Base-by-base conservation (phyloP, 345 rosid genomes). In the Brassica carinata region DNA sequence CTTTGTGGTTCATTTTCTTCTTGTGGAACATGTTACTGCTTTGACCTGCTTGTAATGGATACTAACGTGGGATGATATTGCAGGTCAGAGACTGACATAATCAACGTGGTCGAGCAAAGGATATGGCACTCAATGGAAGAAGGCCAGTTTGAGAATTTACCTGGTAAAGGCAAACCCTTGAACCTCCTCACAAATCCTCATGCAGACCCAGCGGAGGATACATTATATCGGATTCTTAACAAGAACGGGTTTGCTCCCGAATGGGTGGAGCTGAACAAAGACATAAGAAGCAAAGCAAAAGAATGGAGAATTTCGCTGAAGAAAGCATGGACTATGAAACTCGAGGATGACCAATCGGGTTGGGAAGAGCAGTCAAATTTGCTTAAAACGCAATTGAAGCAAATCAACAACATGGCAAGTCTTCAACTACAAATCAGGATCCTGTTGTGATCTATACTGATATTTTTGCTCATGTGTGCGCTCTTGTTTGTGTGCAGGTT, bases 41-140 rank as follows among this genome's bases (percentile, higher is more conserved):
- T 4, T 45, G 29, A 13, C 13, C 3, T 59, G 63, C 5, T 71
- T 53, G 57, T 36, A 7, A 27, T 19, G 62, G 73, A 48, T 64
- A 55, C 58, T 81, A 53, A 81, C 19, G 14, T 40, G 51, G 11
- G 62, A 43, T 76, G 8, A 71, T 66, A 33, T 66, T 76, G 71
- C 88, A 92, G 98, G 85, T 88, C 99, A 64, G 99, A 95, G 80
- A 95, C 97, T 2, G 99, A 95, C 73, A 89, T 95, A 63, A 72
- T 84, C 61, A 88, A 89, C 64, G 87, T 95, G 40, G 98, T 95
- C 10, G 99, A 95, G 90, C 99, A 84, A 66, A 87, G 96, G 81
- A 92, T 95, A 84, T 95, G 96, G 98, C 95, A 87, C 77, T 95
- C 99, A 0, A 95, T 95, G 97, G 94, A 92, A 82, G 98, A 92